Percentiles rank a stretch among this genome's conserved stretches.
Evolutionary conservation across 441 rosid species (phyloP).

Genomic region (Pelargonium australe): DNA sequence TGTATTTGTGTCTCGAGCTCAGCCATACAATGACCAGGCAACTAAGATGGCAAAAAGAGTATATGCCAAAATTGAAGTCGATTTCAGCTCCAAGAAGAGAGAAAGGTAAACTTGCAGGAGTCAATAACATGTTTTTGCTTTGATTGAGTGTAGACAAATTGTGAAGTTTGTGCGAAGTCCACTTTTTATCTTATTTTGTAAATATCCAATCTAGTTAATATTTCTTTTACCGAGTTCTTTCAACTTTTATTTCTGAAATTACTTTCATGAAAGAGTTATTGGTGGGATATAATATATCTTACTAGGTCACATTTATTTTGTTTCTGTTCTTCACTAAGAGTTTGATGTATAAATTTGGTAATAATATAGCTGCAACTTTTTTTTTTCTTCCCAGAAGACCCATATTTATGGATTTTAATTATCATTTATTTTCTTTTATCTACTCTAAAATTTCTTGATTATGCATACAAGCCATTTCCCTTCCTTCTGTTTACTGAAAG

Average conservation of each 20-base stretch:
- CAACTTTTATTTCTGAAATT: neutral
- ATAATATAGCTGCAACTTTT: neutral
- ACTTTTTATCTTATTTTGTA: neutral
- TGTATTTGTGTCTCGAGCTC: conserved; percentile 90
- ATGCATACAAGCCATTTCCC: neutral
- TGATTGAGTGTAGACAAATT: neutral
- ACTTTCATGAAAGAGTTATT: neutral
- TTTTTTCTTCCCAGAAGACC: neutral
- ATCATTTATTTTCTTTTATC: neutral
- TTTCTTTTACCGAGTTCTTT: neutral
- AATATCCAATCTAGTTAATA: neutral
- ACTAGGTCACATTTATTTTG: neutral
- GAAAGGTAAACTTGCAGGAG: conserved; percentile 54
- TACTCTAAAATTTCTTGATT: neutral
- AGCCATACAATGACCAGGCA: conserved; percentile 87
- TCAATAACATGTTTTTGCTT: conserved; percentile 12
- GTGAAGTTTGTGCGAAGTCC: neutral
- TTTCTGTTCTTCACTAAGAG: neutral
- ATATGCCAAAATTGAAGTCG: conserved; percentile 88
- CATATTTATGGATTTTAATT: neutral
- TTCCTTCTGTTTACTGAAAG: conserved; percentile 20
- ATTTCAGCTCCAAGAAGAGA: conserved; percentile 90
- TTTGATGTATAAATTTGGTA: neutral
- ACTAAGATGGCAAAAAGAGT: conserved; percentile 82
- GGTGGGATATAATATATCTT: neutral